Evolutionary conservation across 305 asterid genomes (phyloP), one percentile per base, ranked within the genome.

Genomic region (Salvia sclarea): DNA sequence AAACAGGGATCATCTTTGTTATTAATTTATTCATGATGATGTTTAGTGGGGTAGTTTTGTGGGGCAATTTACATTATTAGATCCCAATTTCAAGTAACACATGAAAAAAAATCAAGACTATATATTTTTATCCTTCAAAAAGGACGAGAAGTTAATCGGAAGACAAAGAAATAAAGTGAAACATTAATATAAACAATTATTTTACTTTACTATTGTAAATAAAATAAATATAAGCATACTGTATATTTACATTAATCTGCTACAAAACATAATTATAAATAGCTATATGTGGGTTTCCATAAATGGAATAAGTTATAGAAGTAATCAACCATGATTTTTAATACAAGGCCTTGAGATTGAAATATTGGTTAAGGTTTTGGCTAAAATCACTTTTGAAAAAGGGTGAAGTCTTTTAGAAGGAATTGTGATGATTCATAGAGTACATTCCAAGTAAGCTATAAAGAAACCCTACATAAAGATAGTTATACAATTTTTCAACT

Each of bases 371-470:
- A 52, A 48, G 37, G 16, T 40, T 52, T 38, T 63, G 45, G 18
- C 63, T 28, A 35, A 35, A 61, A 48, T 66, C 60, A 71, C 69
- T 73, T 82, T 76, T 44, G 12, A 6, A 53, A 70, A 77, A 79
- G 63, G 18, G 50, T 73, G 71, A 78, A 82, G 84, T 86, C 82
- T 69, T 80, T 81, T 80, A 73, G 47, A 79, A 83, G 87, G 79
- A 79, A 81, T 80, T n/a, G n/a, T n/a, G n/a, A n/a, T 54, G 84
- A 87, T 86, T 78, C 90, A 67, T 72, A 75, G 94, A 86, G 96
- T 89, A 85, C 75, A 80, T 55, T 64, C 73, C 73, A 89, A 85
- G 94, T 76, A 77, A 85, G 80, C 56, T 43, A 70, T 44, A 80
- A 69, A 53, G 24, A 62, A 75, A 69, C 5, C 69, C 60, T 37